These are phyloP conservation scores for Nasturtium officinale DNA, from an alignment of 345 rosid species.

Conservation along the genomic window DNA sequence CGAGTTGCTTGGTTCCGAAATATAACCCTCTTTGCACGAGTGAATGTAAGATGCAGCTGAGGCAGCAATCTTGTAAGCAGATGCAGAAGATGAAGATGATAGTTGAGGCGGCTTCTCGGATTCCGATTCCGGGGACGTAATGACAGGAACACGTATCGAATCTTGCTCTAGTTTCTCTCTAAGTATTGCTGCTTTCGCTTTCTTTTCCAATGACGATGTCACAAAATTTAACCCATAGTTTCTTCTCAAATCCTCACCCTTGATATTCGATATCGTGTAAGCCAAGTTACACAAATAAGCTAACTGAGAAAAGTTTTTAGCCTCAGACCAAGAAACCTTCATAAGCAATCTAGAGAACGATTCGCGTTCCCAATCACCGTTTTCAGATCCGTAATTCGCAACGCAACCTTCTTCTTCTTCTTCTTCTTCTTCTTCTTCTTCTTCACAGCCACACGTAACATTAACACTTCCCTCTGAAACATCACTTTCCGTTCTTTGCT, in stretches of 20 bases:
- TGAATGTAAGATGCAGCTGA: constrained; percentile 87
- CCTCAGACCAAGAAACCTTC: constrained; percentile 63
- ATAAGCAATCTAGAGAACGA: constrained; percentile 59
- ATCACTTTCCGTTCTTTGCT: constrained; percentile 40
- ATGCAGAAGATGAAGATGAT: constrained; percentile 44
- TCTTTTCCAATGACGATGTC: constrained; percentile 83
- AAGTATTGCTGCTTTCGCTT: constrained; percentile 61
- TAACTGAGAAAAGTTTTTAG: constrained; percentile 67
- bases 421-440: constrained; percentile 46
- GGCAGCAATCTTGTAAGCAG: constrained; percentile 87
- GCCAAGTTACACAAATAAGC: constrained; percentile 89
- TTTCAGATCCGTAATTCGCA: constrained; percentile 56
- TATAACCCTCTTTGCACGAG: constrained; percentile 49
- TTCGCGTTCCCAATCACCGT: constrained; percentile 46
- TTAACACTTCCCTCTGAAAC: constrained; percentile 32
- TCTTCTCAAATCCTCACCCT: constrained; percentile 59
- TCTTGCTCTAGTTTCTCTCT: constrained; percentile 63
- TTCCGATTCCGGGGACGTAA: constrained; percentile 14
- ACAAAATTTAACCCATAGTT: constrained; percentile 65
- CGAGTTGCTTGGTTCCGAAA: constrained; percentile 34
- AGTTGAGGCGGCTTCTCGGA: constrained; percentile 44
- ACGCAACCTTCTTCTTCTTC: constrained; percentile 53
- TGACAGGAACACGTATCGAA: constrained; percentile 45
- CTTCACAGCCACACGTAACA: constrained; percentile 44
- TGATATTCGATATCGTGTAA: constrained; percentile 70